Evolutionary conservation across 2,329 filamentous ascomycete genomes (phyloP), one percentile per base, ranked within the genome.

Genomic region (Colletotrichum acutatum): DNA sequence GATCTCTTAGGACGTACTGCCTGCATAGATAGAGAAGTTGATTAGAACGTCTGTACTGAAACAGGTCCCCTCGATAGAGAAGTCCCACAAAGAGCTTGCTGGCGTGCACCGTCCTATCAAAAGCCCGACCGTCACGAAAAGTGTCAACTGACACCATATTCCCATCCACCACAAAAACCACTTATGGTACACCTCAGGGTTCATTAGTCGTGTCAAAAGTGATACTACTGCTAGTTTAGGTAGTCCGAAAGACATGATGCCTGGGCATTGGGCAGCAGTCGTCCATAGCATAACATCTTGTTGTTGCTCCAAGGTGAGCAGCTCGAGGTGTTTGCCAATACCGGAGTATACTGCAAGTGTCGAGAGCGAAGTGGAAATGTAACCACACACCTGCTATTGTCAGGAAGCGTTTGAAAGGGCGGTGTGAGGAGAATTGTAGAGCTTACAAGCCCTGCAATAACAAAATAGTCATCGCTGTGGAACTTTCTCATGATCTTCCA

Each of bases 81-180:
- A 78, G 57, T 82, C 75, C 86, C 86, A 87, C 28, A 83, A 77
- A 0, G 83, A 81, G 28, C 69, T 52, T 4, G 75, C 70, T 0
- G 86, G 86, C 2, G 76, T 77, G 75, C 86, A 87, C 71, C 83
- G 84, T 1, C 80, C 83, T 46, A 85, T 83, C 3, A 86, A 74
- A 5, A 86, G 78, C 11, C 84, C 74, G 26, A 86, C 80, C 30
- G 80, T 83, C 8, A 79, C 78, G 0, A 81, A 71, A 9, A 84
- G 76, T 1, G 80, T 77, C 22, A 80, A 37, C 19, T 81, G 75
- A 24, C 79, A 81, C 11, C 78, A 49, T 4, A 76, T 75, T 0
- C 79, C 79, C 26, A 87, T 65, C 0, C 59, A 32, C 83, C 83
- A 86, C 19, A 86, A 77, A 59, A 84, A 76, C 6, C 77, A 75